Conservation (phyloP, 2,329 filamentous ascomycete genomes). For the Scorias spongiosa region DNA sequence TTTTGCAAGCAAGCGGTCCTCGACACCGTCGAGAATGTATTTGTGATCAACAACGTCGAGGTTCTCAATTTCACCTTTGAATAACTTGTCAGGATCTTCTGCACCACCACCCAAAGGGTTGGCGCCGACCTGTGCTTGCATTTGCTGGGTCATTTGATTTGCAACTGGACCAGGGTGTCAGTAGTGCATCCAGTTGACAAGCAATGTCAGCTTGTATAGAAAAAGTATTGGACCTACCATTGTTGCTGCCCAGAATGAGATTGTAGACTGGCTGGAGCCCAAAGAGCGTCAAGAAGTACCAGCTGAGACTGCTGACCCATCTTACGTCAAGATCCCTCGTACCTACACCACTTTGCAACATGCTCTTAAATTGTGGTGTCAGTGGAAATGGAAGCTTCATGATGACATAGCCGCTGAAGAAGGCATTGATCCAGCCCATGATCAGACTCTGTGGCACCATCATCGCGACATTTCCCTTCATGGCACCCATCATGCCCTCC, state of each 20-base stretch:
- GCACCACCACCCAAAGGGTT: constrained; percentile 64
- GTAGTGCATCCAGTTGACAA: constrained; percentile 1
- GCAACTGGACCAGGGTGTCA: constrained; percentile 44
- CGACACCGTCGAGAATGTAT: constrained; percentile 77
- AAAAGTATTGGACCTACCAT: constrained; percentile 47
- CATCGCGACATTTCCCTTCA: constrained; percentile 99
- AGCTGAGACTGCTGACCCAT: constrained; percentile 97
- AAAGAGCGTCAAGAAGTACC: constrained; percentile 97
- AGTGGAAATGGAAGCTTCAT: constrained; percentile 96
- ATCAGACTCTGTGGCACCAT: constrained; percentile 97
- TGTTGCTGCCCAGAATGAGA: constrained; percentile 89
- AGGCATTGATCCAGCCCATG: constrained; percentile 99
- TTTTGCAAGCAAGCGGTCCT: constrained; percentile 58
- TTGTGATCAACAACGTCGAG: constrained; percentile 87
- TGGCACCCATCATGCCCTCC: constrained; percentile 99
- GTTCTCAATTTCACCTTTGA: constrained; percentile 84
- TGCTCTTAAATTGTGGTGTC: constrained; percentile 98
- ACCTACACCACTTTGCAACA: constrained; percentile 93
- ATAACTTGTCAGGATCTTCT: constrained; percentile 90
- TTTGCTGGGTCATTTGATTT: constrained; percentile 76
- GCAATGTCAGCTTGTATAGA: neutral
- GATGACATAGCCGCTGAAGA: constrained; percentile 96
- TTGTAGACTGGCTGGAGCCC: constrained; percentile 94
- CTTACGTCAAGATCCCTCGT: constrained; percentile 92
- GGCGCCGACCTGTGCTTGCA: constrained; percentile 27